Evolutionary conservation across 768 basidiomycete species (phyloP).

Genomic region (Rhodotorula babjevae): DNA sequence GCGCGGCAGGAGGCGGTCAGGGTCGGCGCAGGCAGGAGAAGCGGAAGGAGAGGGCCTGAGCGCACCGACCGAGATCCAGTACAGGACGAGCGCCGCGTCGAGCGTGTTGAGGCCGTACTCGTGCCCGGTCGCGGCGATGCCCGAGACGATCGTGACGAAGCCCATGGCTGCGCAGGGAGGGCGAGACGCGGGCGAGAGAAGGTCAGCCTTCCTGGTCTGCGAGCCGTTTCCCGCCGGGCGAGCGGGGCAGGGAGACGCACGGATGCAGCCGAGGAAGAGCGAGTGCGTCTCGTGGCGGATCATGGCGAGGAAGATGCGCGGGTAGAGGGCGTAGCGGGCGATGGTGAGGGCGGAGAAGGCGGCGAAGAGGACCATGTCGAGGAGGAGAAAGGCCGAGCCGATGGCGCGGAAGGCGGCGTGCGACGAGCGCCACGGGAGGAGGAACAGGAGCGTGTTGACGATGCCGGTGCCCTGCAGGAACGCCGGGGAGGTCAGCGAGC

Average conservation of each 20-base stretch:
- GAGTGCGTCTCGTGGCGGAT: constrained; percentile 40
- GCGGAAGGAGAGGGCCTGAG: not conserved
- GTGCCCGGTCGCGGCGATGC: constrained; percentile 31
- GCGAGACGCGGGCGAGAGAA: too few species aligned
- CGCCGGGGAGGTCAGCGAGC: too few species aligned
- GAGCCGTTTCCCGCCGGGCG: not conserved
- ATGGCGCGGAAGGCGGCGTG: constrained; percentile 39
- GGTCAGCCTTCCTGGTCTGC: too few species aligned
- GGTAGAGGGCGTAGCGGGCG: constrained; percentile 39
- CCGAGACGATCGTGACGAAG: constrained; percentile 40
- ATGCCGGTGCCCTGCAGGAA: constrained; percentile 41
- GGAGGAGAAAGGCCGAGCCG: constrained; percentile 38
- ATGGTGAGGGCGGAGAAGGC: constrained; percentile 37
- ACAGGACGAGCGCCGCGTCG: constrained; percentile 35
- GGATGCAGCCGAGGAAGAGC: constrained; percentile 32
- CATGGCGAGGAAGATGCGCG: constrained; percentile 38
- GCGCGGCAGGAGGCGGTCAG: too few species aligned
- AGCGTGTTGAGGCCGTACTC: constrained; percentile 38
- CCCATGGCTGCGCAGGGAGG: constrained; percentile 36
- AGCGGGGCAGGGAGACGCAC: not conserved
- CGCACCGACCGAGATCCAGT: constrained; percentile 38
- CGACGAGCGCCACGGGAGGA: constrained; percentile 34
- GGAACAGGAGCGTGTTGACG: constrained; percentile 39
- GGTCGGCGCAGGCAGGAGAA: too few species aligned
- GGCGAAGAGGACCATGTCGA: constrained; percentile 39